phyloP scores from a whole-genome alignment of 352 stramenopile genomes.

The Detonula confervacea region DNA sequence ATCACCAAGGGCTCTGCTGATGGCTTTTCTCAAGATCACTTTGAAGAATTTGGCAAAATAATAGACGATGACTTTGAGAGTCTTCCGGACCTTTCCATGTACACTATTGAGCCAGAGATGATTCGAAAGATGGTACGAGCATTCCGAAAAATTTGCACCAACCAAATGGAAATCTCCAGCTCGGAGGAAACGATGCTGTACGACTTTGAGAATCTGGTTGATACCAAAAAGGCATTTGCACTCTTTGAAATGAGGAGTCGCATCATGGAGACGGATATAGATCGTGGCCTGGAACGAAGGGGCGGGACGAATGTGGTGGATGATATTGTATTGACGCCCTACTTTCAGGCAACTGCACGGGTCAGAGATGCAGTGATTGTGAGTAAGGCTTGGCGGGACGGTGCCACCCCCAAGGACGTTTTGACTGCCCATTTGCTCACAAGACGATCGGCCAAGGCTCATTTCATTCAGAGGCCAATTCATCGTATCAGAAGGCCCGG shows the following conservation, averaged over 20 bases:
- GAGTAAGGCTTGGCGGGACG: slow-evolving; percentile 85
- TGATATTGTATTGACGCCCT: slow-evolving; percentile 80
- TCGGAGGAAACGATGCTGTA: slow-evolving; percentile 59
- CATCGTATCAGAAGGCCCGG: slow-evolving; percentile 28
- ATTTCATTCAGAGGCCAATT: slow-evolving; percentile 68
- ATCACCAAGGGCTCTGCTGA: slow-evolving; percentile 33
- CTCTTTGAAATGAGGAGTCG: slow-evolving; percentile 85
- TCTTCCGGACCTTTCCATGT: slow-evolving; percentile 65
- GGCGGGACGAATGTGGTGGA: slow-evolving; percentile 80
- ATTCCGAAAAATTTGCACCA: slow-evolving; percentile 76
- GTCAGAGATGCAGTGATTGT: slow-evolving; percentile 84
- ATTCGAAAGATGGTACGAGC: slow-evolving; percentile 72
- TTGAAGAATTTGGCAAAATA: slow-evolving; percentile 43
- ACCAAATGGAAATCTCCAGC: slow-evolving; percentile 53
- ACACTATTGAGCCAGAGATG: slow-evolving; percentile 66
- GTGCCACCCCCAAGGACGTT: slow-evolving; percentile 78
- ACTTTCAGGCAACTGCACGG: slow-evolving; percentile 65
- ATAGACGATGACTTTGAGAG: slow-evolving; percentile 43
- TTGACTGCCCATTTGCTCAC: slow-evolving; percentile 77
- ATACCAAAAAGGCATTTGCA: slow-evolving; percentile 83
- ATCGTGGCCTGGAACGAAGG: slow-evolving; percentile 77
- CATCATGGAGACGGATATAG: slow-evolving; percentile 87
- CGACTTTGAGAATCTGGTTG: slow-evolving; percentile 74
- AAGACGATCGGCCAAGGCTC: slow-evolving; percentile 55
- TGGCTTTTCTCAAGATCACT: slow-evolving; percentile 33